Evolutionary conservation across 768 basidiomycete genomes (phyloP).

Genomic region (Phylloporus scabripes): DNA sequence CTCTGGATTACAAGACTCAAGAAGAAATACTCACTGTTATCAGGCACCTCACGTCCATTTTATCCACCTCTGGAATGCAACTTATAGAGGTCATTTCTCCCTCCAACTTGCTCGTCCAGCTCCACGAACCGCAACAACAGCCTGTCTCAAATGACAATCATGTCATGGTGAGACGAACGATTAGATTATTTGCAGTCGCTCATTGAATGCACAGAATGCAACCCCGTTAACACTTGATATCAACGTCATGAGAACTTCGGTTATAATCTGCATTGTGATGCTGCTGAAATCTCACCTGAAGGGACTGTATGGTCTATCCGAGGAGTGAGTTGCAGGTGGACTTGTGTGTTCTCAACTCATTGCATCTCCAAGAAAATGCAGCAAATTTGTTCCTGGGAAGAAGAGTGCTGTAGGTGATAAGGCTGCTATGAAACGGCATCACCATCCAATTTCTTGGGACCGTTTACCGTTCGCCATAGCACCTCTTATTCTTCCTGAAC

Average conservation of each 20-base stretch:
- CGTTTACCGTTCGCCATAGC: conserved; percentile 61
- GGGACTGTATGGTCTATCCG: conserved; percentile 73
- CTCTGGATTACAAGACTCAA: conserved; percentile 91
- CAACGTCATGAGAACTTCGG: conserved; percentile 55
- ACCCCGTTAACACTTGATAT: conserved; percentile 7
- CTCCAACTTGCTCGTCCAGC: conserved; percentile 58
- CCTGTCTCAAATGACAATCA: background rate
- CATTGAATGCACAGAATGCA: background rate
- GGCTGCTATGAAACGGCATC: conserved; percentile 58
- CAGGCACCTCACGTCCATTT: conserved; percentile 65
- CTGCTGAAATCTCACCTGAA: conserved; percentile 86
- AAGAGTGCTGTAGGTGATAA: conserved; percentile 88
- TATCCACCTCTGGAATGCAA: conserved; percentile 79
- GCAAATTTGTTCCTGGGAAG: conserved; percentile 82
- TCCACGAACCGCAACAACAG: conserved; percentile 35
- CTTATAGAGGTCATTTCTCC: conserved; percentile 72
- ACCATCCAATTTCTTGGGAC: conserved; percentile 63
- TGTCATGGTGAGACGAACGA: conserved; percentile 2
- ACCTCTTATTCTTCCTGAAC: conserved; percentile 56
- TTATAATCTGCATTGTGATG: conserved; percentile 81
- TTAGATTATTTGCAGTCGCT: background rate
- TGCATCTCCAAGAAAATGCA: conserved; percentile 67
- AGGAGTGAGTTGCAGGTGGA: conserved; percentile 61
- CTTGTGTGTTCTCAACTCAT: background rate
- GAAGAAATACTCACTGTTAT: conserved; percentile 90